Base-by-base conservation (phyloP, 352 stramenopile species). In the Aphanomyces cochlioides region DNA sequence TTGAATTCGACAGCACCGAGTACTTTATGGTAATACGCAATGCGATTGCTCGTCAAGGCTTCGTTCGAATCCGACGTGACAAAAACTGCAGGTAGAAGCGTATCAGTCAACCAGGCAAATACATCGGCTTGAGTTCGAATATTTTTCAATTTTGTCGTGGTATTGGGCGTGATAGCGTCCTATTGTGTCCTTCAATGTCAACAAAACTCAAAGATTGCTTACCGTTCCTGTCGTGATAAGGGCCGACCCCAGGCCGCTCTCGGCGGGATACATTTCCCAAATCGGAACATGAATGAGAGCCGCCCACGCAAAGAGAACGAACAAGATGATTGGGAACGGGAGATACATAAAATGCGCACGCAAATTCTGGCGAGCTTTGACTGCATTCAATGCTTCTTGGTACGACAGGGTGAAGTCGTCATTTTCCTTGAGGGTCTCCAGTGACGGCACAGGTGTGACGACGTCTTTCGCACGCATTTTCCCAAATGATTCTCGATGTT, bases 1-100 rank as follows among this genome's bases (percentile, higher is more conserved):
- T 78, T 39, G 48, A 83, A 77, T 40, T 82, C 73, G 13, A 80
- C 69, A 13, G 66, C 78, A 7, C 43, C 43, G 2, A 50, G 10
- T 12, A 50, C 73, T 60, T 70, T 78, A 38, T 77, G 58, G 41
- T 80, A 60, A 47, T 72, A 65, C 48, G 66, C 58, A 0, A 84
- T 60, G 4, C 48, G n/a, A 28, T 28, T 28, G 28, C 28, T 28
- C 28, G 28, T 28, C 28, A 28, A 28, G 8, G 78, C 57, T 38
- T 71, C 37, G 50, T 58, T 58, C 8, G 28, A 58, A 19, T 58
- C 50, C 37, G 50, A 38, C 19, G 54, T 43, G 17, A 41, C 61
- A 69, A 69, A 69, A 12, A 69, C 36, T 8, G 8, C 40, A 36
- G 61, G 61, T 0, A 69, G 13, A 17, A 69, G 37, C 21, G 61